Evolutionary conservation across 768 basidiomycete genomes (phyloP).

Genomic region (Hericium coralloides): DNA sequence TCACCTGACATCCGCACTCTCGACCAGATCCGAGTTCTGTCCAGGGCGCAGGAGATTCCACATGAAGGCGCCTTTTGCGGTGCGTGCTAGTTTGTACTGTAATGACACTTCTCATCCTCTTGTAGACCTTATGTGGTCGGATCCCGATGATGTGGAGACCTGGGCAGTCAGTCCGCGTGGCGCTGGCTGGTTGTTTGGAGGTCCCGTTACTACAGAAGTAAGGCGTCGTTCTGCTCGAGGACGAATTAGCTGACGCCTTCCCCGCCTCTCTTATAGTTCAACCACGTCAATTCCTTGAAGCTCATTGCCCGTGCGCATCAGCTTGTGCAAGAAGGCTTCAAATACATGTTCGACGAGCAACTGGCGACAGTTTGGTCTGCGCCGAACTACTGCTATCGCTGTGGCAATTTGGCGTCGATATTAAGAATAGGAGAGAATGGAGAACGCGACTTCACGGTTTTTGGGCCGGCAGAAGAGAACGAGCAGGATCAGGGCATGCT

Average conservation of each 20-base stretch:
- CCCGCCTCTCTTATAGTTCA: constrained; percentile 48
- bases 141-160: constrained; percentile 89
- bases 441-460: constrained; percentile 67
- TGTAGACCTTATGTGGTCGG: constrained; percentile 95
- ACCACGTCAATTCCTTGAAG: constrained; percentile 78
- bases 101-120: not conserved
- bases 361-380: constrained; percentile 93
- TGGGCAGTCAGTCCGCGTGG: constrained; percentile 97
- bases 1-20: constrained; percentile 93
- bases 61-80: constrained; percentile 99
- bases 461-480: constrained; percentile 84
- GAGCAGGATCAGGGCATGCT: constrained; percentile 76
- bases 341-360: constrained; percentile 92
- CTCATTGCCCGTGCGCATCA: constrained; percentile 96
- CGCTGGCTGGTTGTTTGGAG: constrained; percentile 93
- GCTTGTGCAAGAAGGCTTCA: constrained; percentile 92
- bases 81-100: constrained; percentile 21
- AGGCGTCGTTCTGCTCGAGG: constrained; percentile 8
- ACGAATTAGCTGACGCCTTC: not conserved
- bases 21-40: constrained; percentile 88
- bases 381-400: constrained; percentile 79
- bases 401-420: constrained; percentile 88
- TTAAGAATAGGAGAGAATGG: constrained; percentile 72
- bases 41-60: constrained; percentile 94
- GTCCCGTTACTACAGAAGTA: constrained; percentile 77